Evolutionary conservation across 306 rosid genomes (phyloP), one percentile per base, ranked within the genome.

Genomic region (Cucurbita moschata): DNA sequence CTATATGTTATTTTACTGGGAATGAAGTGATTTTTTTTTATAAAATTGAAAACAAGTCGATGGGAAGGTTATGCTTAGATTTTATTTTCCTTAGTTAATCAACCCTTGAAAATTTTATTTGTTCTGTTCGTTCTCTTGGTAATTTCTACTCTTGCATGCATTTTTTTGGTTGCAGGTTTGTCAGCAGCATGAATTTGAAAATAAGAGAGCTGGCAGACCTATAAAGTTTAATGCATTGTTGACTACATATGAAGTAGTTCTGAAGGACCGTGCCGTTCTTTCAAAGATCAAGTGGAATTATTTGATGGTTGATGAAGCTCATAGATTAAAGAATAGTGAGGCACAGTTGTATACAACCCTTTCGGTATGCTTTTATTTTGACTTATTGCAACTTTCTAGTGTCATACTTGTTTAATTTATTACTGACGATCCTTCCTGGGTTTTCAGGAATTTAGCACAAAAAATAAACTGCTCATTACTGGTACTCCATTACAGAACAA

Each of bases 281-380:
- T 95, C 97, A 79, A 95, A 91, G 85, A 88, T 91, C 60, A 95
- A 81, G 83, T 95, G 99, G 99, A 91, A 10, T 79, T 95, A 95
- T 83, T 81, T 95, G 85, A 95, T 95, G 99, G 99, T 95, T 54
- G 99, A 95, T 85, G 99, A 95, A 83, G 99, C 99, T 65, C 99
- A 95, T 85, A 91, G 99, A 77, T 88, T 95, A 74, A 95, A 95
- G 82, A 95, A 95, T 81, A 91, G 99, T 16, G 99, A 95, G 90
- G 99, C 99, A 55, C 99, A 95, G 83, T 73, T 95, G 84, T 95
- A 95, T 79, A 95, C 97, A 19, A 78, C 96, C 15, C 99, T 95
- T 76, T 91, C 82, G 78, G 99, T 95, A 91, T 78, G 92, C 30
- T 68, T 68, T 68, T 78, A 64, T 51, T 71, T 10, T 62, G 71